Evolutionary conservation across 495 filamentous ascomycete species (phyloP).

Genomic region (Recurvomyces mirabilis): DNA sequence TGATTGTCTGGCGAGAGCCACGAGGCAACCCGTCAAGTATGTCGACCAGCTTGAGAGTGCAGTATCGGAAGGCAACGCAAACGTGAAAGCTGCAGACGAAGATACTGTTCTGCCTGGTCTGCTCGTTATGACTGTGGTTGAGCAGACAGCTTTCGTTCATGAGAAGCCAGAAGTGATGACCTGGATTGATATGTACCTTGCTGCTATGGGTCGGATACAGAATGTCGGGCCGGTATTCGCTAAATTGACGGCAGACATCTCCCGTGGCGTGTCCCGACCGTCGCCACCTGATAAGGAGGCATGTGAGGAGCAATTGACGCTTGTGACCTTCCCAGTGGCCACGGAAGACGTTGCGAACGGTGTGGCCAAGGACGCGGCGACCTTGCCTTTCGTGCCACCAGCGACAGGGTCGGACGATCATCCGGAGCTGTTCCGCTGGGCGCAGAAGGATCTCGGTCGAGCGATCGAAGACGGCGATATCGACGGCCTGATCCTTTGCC

Average conservation of each 20-base stretch:
- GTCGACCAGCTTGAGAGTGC: slow-evolving; percentile 29
- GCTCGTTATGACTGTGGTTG: slow-evolving; percentile 51
- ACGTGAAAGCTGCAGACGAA: background rate
- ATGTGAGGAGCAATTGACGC: background rate
- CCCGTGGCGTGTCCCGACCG: background rate
- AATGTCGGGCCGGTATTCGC: no score
- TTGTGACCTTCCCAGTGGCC: background rate
- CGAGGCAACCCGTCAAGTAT: slow-evolving; percentile 65
- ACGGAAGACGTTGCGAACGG: no score
- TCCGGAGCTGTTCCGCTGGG: slow-evolving; percentile 53
- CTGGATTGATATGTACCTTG: background rate
- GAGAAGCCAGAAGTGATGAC: background rate
- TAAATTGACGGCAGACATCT: background rate
- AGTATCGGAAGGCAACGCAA: background rate
- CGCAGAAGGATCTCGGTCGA: slow-evolving; percentile 58
- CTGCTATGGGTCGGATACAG: background rate
- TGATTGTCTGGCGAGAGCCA: slow-evolving; percentile 60
- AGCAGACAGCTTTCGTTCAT: slow-evolving; percentile 63
- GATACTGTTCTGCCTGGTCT: slow-evolving; percentile 33
- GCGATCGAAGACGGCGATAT: slow-evolving; percentile 62
- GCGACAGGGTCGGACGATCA: slow-evolving; percentile 43
- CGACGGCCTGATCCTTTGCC: slow-evolving; percentile 54
- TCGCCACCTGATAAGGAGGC: background rate
- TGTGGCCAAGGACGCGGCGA: slow-evolving; percentile 1
- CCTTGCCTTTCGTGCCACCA: slow-evolving; percentile 19